Evolutionary conservation across 2,329 filamentous ascomycete species (phyloP), one percentile per base, ranked within the genome.

Genomic region (Aspergillus ustus): DNA sequence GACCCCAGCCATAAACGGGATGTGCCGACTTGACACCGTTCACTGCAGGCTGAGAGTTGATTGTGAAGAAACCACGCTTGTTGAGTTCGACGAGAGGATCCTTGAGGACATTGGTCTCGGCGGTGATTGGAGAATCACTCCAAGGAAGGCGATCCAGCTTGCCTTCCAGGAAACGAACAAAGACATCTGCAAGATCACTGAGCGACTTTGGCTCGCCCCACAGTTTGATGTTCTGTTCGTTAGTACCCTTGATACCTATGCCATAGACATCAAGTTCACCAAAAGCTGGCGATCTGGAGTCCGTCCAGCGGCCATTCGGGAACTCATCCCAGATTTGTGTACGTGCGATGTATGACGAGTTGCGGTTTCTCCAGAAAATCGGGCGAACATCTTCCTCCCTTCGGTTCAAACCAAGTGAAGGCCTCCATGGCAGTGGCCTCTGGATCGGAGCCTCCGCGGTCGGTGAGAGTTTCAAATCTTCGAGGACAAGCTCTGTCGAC

Each of bases 241-340:
- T 99, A 55, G 92, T 96, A 31, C 95, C 95, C 68, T 94, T 96
- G 70, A 99, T 80, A 49, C 93, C 93, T 70, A 98, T 92, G 48
- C 93, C 94, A 73, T 99, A 98, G 8, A 92, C 89, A 78, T 98
- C 94, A 56, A 98, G 83, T 78, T 97, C 93, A 72, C 95, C 95
- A 73, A 97, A 99, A 54, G 95, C 95, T 63, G 95, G 95, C 61
- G 94, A 98, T 66, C 95, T 87, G 56, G 93, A 94, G 78, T 99
- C 95, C 79, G 95, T 96, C 95, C 95, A 99, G 77, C 95, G 91
- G 51, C 95, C 95, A 82, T 99, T 99, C 59, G 95, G 95, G 71
- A 97, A 99, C 77, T 99, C 95, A 72, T 99, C 95, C 95, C 95
- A 99, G 69, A 97, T 94, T 75, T 97, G 93, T 0, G 95, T 99